A percentile compares a stretch with the other conserved stretches of the same genome.
These are phyloP conservation scores for Fusarium pilosicola DNA, from an alignment of 2,329 filamentous ascomycete genomes.

Conservation along the genomic window DNA sequence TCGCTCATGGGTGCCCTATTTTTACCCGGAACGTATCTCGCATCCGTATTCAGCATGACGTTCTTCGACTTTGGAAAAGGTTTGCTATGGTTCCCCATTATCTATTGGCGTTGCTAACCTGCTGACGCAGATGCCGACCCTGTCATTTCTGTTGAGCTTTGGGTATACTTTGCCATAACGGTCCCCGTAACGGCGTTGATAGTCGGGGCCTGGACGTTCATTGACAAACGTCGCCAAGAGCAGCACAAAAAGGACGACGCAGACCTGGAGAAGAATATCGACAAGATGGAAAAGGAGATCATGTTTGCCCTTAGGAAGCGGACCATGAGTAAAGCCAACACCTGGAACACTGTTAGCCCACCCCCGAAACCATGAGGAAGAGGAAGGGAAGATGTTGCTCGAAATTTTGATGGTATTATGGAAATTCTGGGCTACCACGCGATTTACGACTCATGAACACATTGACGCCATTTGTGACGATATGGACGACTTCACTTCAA, in stretches of 20 bases:
- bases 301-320: conserved; percentile 65
- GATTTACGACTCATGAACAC: conserved; percentile 32
- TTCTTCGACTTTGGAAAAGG: conserved; percentile 71
- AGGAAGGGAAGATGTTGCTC: background rate
- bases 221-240: conserved; percentile 61
- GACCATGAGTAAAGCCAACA: conserved; percentile 66
- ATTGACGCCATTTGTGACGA: conserved; percentile 11
- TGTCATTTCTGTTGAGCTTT: conserved; percentile 62
- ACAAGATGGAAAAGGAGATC: conserved; percentile 66
- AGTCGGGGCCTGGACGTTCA: conserved; percentile 64
- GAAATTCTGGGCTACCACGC: conserved; percentile 1
- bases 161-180: conserved; percentile 72
- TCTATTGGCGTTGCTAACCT: conserved; percentile 1
- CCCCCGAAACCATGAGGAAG: conserved; percentile 39
- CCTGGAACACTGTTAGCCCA: conserved; percentile 58
- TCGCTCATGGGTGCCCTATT: conserved; percentile 72
- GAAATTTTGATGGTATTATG: background rate
- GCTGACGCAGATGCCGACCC: conserved; percentile 46
- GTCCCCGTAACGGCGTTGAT: conserved; percentile 66
- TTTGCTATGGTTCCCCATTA: conserved; percentile 33
- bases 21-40: conserved; percentile 69
- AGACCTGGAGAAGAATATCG: conserved; percentile 64
- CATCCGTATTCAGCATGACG: conserved; percentile 73
- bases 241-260: conserved; percentile 60
- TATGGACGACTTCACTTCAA: conserved; percentile 23